Percentiles rank a stretch among this genome's conserved stretches.
phyloP scores from a whole-genome alignment of 176 grass and related monocot species.

The Microstegium vimineum region DNA sequence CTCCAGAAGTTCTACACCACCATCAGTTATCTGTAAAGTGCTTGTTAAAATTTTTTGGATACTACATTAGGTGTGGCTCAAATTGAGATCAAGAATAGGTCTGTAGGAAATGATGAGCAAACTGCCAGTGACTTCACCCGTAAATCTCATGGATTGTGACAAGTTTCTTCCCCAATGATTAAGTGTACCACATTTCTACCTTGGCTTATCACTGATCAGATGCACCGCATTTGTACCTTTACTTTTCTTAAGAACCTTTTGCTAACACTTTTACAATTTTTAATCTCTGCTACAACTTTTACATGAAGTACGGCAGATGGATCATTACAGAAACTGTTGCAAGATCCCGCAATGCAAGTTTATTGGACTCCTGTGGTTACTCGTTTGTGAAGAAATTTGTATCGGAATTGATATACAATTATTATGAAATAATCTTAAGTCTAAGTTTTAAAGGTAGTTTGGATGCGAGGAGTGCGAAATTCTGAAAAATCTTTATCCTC shows the following conservation, averaged over 20 bases:
- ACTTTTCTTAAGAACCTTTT: not conserved
- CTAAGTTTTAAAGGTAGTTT: not conserved
- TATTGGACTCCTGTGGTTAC: not conserved
- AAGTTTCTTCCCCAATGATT: constrained; percentile 14
- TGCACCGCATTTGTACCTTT: not conserved
- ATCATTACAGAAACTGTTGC: not conserved
- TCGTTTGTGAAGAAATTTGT: not conserved
- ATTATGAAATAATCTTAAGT: not conserved
- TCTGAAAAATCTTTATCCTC: not conserved
- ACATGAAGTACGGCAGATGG: not conserved
- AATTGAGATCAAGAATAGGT: constrained; percentile 38
- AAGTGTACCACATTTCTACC: not conserved
- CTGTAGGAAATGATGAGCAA: constrained; percentile 40
- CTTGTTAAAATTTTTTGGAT: constrained; percentile 33
- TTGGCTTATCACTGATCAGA: not conserved
- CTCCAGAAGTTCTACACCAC: constrained; percentile 31
- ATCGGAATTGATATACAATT: not conserved
- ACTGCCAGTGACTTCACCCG: constrained; percentile 16
- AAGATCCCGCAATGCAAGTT: not conserved
- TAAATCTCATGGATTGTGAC: constrained; percentile 21
- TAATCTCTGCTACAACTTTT: not conserved
- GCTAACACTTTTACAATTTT: not conserved
- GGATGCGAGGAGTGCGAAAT: not conserved
- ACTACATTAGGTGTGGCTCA: constrained; percentile 42
- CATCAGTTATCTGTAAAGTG: not conserved